Base-by-base conservation (phyloP, 2,329 filamentous ascomycete genomes). In the Penicillium fuscoglaucum region DNA sequence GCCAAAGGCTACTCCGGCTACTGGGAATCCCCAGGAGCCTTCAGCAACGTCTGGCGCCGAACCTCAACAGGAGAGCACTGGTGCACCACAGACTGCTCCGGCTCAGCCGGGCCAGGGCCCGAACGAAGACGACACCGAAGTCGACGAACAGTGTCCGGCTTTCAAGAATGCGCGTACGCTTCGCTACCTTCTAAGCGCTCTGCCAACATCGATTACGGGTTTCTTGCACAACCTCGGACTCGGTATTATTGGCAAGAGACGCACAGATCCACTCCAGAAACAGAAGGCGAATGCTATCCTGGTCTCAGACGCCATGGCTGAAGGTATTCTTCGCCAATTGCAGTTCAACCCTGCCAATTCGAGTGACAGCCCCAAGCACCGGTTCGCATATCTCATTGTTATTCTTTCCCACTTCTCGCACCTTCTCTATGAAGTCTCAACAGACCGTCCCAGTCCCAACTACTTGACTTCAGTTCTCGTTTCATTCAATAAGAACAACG, bases 181-280 rank as follows among this genome's bases (percentile, higher is more conserved):
- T 45, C 85, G 89, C 39, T 88, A 87, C 64, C 80, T 98, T 12
- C 82, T 98, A 13, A 88, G 89, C 67, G 88, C 90, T 35, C 84
- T 96, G 66, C 87, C 93, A 24, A 87, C 87, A 9, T 88, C 88
- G 3, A 89, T 93, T n/a, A 89, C 91, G 19, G 88, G 90, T 0
- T 90, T 98, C 66, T 89, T 96, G 70, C 91, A 96, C 69, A 88
- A 87, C 1, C 79, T 98, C 44, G 93, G 93, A 13, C 95, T 91
- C 73, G 85, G 89, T 17, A 79, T 98, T 24, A 82, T 96, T 4
- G 86, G 87, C 44, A 89, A 91, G 58, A 86, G 92, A 50, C 86
- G 86, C 61, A 82, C 85, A 29, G 92, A 97, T 66, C 68, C 78
- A 2, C 83, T 84, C 55, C 78, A 82, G 62, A 85, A 82, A 68